Conservation (phyloP, 352 stramenopile genomes). For the Blastocystis sp. region DNA sequence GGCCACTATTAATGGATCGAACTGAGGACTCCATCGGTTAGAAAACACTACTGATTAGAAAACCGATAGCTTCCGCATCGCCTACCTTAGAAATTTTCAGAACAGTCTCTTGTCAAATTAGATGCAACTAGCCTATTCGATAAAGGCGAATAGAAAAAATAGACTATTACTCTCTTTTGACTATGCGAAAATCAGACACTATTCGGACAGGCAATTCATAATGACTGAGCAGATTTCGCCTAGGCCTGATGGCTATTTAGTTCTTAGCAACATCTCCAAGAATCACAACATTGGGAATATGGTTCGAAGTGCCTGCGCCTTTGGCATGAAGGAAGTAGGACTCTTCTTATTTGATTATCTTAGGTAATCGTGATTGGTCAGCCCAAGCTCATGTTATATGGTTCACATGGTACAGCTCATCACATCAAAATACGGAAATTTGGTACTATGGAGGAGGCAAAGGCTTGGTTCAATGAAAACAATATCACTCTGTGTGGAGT, state of each 20-base stretch:
- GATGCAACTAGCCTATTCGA: neutral
- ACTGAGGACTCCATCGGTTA: neutral
- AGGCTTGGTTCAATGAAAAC: slow-evolving; percentile 43
- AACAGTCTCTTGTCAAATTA: neutral
- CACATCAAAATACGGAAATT: slow-evolving; percentile 65
- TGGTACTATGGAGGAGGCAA: slow-evolving; percentile 62
- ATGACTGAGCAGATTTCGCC: neutral
- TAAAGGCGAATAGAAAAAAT: too few relatives aligned
- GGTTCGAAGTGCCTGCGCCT: slow-evolving; percentile 75
- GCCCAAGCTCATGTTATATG: slow-evolving; percentile 66
- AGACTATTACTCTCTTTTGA: neutral
- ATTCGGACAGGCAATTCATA: too few relatives aligned
- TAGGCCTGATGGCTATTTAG: slow-evolving; percentile 70
- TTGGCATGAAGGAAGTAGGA: slow-evolving; percentile 75
- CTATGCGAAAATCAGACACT: neutral
- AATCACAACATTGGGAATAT: slow-evolving; percentile 81
- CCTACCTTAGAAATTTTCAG: neutral
- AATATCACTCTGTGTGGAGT: slow-evolving; percentile 82
- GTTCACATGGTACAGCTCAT: slow-evolving; percentile 64
- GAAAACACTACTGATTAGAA: neutral
- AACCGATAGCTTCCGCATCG: neutral
- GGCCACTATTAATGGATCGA: neutral
- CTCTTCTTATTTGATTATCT: slow-evolving; percentile 64
- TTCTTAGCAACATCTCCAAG: slow-evolving; percentile 82
- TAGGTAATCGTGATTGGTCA: slow-evolving; percentile 67